phyloP scores from a whole-genome alignment of 2,329 filamentous ascomycete species.

The Aspergillus floridensis region DNA sequence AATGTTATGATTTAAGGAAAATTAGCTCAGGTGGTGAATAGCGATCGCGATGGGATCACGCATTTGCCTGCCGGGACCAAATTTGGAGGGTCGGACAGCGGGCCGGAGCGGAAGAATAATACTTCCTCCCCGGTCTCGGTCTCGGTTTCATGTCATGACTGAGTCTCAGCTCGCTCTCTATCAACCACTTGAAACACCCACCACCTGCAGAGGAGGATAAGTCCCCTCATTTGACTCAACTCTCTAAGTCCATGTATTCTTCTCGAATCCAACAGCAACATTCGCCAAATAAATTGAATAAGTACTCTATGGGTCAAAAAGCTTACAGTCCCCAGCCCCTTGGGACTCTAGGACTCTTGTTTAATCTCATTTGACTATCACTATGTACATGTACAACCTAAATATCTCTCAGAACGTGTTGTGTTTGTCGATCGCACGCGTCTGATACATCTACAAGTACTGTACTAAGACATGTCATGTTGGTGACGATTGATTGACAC shows the following conservation, averaged over 20 bases:
- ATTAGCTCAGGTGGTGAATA: slow-evolving; percentile 35
- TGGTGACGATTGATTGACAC: background rate
- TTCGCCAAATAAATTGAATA: too few relatives aligned
- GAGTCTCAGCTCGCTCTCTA: background rate
- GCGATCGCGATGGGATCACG: slow-evolving; percentile 1
- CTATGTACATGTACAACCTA: too few relatives aligned
- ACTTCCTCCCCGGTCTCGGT: background rate
- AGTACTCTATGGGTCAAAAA: too few relatives aligned
- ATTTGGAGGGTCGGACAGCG: slow-evolving; percentile 15
- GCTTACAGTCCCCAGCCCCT: too few relatives aligned
- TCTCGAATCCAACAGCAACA: too few relatives aligned
- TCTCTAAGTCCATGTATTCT: too few relatives aligned
- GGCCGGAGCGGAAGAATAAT: slow-evolving; percentile 21
- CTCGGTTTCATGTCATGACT: background rate
- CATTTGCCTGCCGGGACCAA: slow-evolving; percentile 11
- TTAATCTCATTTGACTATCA: too few relatives aligned
- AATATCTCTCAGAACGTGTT: background rate
- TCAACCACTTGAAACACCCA: background rate
- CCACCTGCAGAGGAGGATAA: too few relatives aligned
- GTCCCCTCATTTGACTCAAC: too few relatives aligned
- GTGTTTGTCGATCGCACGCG: background rate
- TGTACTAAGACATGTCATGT: background rate
- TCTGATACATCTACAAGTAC: background rate
- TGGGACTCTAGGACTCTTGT: too few relatives aligned
- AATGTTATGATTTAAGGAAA: slow-evolving; percentile 49